Base-by-base conservation (phyloP, 106 monocot species). In the Hemerocallis citrina region DNA sequence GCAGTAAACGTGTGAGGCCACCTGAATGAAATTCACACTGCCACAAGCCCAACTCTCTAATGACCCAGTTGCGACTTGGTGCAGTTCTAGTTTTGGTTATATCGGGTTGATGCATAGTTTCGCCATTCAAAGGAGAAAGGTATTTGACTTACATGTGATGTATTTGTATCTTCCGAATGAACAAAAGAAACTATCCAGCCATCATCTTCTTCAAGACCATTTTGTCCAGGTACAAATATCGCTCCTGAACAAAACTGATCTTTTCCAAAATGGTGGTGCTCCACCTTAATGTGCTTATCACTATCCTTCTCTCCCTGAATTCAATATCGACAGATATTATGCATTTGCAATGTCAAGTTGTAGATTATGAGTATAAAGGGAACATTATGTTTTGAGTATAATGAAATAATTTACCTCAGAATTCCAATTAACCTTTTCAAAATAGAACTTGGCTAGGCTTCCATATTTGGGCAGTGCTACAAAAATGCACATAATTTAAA, bases 111-210 rank as follows among this genome's bases (percentile, higher is more conserved):
- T n/a, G n/a, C n/a, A n/a, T n/a, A 19, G 7, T 6, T 22, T 22
- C 21, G 16, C 49, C 49, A 49, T 49, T 14, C 7, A 22, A 17
- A 49, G 7, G 8, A 22, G 49, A 27, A 11, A 4, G 29, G n/a
- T 23, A 4, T 31, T 21, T 4, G 44, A 52, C 67, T 66, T 70
- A 71, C 80, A 41, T 80, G 70, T 41, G 80, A 80, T 43, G 32
- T 55, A 51, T 75, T 63, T 10, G 74, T 48, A 2, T 67, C 30
- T 63, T 80, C 80, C 31, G 66, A 20, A 27, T 80, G 80, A 41
- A 80, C 62, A 63, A 66, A 75, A 21, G 70, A 57, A 11, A 80
- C 52, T 57, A 80, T 36, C 80, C 80, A 80, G 6, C 80, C 80
- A 31, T 75, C 71, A 58, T 75, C 80, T 71, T 80, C 80, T 7